These are phyloP conservation scores for Botrytis galanthina DNA, from an alignment of 2,329 filamentous ascomycete species.

Conservation along the genomic window DNA sequence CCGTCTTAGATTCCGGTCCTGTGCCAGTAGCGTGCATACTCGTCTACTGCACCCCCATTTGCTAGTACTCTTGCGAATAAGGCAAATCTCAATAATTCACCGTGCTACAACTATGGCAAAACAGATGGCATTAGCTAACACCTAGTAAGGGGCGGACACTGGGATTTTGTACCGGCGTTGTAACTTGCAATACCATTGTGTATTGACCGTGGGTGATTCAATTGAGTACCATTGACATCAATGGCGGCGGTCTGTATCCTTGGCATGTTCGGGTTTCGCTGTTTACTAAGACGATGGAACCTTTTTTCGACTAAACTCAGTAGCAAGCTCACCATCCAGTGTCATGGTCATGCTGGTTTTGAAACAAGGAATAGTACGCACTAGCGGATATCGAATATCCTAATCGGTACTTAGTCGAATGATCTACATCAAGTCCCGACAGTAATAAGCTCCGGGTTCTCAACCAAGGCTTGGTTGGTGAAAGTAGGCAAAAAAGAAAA, in stretches of 20 bases:
- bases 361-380: neutral
- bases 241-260: neutral
- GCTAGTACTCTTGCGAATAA: neutral
- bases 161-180: neutral
- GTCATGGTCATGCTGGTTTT: neutral
- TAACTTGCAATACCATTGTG: neutral
- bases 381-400: neutral
- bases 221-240: neutral
- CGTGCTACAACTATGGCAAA: neutral
- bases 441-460: neutral
- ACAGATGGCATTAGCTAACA: neutral
- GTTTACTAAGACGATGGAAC: neutral
- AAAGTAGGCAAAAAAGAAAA: neutral
- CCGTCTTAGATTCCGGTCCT: neutral
- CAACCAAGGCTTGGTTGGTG: neutral
- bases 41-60: neutral
- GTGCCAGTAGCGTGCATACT: neutral
- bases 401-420: neutral
- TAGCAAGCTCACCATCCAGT: neutral
- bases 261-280: neutral
- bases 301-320: neutral
- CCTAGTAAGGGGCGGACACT: neutral
- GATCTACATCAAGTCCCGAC: constrained; percentile 1
- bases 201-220: neutral
- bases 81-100: neutral